Percentiles rank a stretch among this genome's conserved stretches.
Conservation (phyloP, 2,329 filamentous ascomycete genomes). For the Geosmithia morbida region DNA sequence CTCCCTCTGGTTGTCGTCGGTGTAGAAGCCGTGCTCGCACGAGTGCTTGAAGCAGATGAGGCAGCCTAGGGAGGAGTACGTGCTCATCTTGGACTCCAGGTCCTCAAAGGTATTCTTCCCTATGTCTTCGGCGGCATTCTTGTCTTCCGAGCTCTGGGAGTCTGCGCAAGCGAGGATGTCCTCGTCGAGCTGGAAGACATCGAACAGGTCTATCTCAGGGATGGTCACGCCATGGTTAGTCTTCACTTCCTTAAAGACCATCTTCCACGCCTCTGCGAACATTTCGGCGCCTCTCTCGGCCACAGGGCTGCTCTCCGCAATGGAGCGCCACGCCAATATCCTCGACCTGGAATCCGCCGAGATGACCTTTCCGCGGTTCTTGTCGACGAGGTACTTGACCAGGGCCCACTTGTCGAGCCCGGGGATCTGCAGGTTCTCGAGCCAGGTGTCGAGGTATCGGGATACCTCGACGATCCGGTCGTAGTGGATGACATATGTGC, state of each 20-base stretch:
- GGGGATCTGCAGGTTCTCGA: conserved; percentile 31
- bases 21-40: conserved; percentile 47
- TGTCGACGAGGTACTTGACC: conserved; percentile 5
- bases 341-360: neutral
- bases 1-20: conserved; percentile 35
- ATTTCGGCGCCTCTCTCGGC: neutral
- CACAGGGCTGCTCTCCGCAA: neutral
- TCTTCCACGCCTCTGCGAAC: conserved; percentile 1
- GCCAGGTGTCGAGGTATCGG: conserved; percentile 39
- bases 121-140: neutral
- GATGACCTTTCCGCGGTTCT: neutral
- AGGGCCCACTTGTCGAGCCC: conserved; percentile 31
- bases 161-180: neutral
- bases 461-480: conserved; percentile 37
- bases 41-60: conserved; percentile 45
- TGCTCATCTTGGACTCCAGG: conserved; percentile 27
- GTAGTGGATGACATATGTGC: conserved; percentile 30
- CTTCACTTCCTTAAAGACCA: conserved; percentile 1
- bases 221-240: neutral
- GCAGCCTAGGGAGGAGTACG: conserved; percentile 40
- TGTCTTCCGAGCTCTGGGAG: neutral
- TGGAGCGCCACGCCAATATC: neutral
- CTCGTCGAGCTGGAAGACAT: neutral
- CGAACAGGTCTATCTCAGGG: neutral
- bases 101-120: neutral